Evolutionary conservation across 1,139 yeast genomes (phyloP).

Genomic region (Pichiaceae sp.): DNA sequence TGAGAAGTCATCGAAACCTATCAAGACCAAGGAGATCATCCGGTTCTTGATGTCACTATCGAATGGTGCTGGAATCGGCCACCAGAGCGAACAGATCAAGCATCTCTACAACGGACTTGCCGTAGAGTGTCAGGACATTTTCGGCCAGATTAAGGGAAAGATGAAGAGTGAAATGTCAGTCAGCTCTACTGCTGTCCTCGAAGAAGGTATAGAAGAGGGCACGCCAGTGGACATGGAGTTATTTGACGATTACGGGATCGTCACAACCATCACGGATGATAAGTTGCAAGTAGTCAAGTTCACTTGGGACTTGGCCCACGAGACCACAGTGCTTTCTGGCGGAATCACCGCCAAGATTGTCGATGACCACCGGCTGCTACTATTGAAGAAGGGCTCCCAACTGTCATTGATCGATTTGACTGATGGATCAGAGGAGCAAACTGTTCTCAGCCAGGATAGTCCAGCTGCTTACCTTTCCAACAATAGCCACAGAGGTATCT

Average conservation of each 20-base stretch:
- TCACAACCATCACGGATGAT: neutral
- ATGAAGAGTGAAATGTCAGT: constrained; percentile 17
- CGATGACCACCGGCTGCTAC: too few relatives aligned
- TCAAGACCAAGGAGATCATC: constrained; percentile 19
- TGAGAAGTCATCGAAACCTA: constrained; percentile 14
- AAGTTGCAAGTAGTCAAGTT: neutral
- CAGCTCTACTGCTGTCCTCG: constrained; percentile 6
- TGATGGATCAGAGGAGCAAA: too few relatives aligned
- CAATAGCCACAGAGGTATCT: constrained; percentile 25
- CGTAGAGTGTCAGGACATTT: constrained; percentile 9
- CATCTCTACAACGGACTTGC: constrained; percentile 9
- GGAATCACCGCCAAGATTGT: neutral
- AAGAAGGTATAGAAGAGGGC: constrained; percentile 8
- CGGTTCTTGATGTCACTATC: constrained; percentile 16
- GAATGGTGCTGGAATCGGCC: constrained; percentile 6
- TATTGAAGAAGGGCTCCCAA: too few relatives aligned
- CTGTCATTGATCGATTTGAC: too few relatives aligned
- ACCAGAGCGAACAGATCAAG: constrained; percentile 6
- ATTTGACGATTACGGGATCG: constrained; percentile 1
- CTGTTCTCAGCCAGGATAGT: constrained; percentile 1
- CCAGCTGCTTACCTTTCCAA: constrained; percentile 19
- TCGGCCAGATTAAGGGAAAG: constrained; percentile 13
- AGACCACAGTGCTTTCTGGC: too few relatives aligned
- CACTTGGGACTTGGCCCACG: neutral
- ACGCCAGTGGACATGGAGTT: constrained; percentile 4